phyloP scores from a whole-genome alignment of 176 grass and related monocot genomes.

The Aegilops sharonensis region DNA sequence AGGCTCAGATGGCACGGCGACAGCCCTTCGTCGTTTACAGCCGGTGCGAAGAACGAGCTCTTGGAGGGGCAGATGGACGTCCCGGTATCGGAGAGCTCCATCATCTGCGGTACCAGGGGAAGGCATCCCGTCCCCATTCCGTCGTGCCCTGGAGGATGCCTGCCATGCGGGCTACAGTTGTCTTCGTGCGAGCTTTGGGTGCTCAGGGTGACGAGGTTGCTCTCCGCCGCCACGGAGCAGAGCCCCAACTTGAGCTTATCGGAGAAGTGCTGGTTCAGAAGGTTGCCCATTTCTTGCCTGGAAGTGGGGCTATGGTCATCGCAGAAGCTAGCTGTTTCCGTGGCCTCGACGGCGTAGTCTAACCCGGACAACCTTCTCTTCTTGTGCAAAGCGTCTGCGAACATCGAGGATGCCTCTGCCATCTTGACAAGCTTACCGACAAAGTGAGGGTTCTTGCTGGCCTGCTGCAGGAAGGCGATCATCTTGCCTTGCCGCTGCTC shows the following conservation, averaged over 20 bases:
- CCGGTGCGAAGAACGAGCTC: conserved; percentile 34
- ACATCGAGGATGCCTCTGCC: conserved; percentile 48
- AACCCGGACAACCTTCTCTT: conserved; percentile 70
- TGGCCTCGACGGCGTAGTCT: conserved; percentile 40
- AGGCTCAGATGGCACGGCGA: conserved; percentile 74
- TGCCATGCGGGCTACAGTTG: conserved; percentile 44
- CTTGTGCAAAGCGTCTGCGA: conserved; percentile 55
- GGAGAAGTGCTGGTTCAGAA: conserved; percentile 60
- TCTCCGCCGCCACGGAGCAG: conserved; percentile 50
- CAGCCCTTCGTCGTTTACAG: conserved; percentile 39
- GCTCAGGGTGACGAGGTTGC: conserved; percentile 40
- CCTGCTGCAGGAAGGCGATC: conserved; percentile 75
- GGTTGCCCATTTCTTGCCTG: conserved; percentile 59
- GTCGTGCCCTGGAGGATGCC: conserved; percentile 42
- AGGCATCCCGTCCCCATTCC: conserved; percentile 40
- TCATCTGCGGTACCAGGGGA: conserved; percentile 35
- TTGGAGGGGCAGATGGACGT: conserved; percentile 59
- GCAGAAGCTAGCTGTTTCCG: conserved; percentile 58
- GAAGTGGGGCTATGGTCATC: conserved; percentile 75
- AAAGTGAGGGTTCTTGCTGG: conserved; percentile 67
- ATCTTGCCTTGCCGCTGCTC: conserved; percentile 81
- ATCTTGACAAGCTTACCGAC: conserved; percentile 88
- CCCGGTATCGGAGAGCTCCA: conserved; percentile 56
- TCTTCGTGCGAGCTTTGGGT: conserved; percentile 68
- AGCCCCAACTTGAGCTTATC: conserved; percentile 88